Base-by-base conservation (phyloP, 495 filamentous ascomycete genomes). In the Massariosphaeria phaeospora region DNA sequence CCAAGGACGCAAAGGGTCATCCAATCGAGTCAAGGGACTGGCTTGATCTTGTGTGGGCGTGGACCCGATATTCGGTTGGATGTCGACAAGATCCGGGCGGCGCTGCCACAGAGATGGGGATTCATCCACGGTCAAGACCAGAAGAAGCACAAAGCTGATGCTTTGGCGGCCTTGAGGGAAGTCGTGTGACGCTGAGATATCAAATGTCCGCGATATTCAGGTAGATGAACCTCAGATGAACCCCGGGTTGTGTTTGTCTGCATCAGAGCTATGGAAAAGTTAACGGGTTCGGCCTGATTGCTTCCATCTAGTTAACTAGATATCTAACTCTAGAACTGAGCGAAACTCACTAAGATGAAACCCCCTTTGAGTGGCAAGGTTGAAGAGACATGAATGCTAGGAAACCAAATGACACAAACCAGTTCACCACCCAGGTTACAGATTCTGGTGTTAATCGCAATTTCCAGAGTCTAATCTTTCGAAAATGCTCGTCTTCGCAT, bases 1-100 rank as follows among this genome's bases (percentile, higher is more conserved):
- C 66, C 66, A 1, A 63, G 80, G 11, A 75, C 72, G 10, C 75
- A 80, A 57, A 66, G 61, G 36, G 68, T 80, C 2, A 72, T 79
- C 8, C 25, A 54, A n/a, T 45, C 30, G n/a, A 54, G 50, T 18
- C 24, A 25, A 36, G 41, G 40, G 26, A 36, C 29, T 4, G 50
- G 50, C 2, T 1, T 45, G 11, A 54, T 54, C 27, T 10, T 54
- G 29, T 54, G 26, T 44, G 50, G 50, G 12, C 49, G 50, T 29
- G 50, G 39, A 25, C 20, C 3, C 7, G 39, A 45, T 17, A 38
- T 39, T 40, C 15, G 46, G 3, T 12, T 49, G 10, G 46, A 49
- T 36, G 25, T 23, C 11, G 49, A 44, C 11, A 54, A 45, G 41
- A 44, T 54, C 12, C 6, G n/a, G 23, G 40, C 44, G 24, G 50